Base-by-base conservation (phyloP, 768 basidiomycete species). In the Boletus rex-veris region DNA sequence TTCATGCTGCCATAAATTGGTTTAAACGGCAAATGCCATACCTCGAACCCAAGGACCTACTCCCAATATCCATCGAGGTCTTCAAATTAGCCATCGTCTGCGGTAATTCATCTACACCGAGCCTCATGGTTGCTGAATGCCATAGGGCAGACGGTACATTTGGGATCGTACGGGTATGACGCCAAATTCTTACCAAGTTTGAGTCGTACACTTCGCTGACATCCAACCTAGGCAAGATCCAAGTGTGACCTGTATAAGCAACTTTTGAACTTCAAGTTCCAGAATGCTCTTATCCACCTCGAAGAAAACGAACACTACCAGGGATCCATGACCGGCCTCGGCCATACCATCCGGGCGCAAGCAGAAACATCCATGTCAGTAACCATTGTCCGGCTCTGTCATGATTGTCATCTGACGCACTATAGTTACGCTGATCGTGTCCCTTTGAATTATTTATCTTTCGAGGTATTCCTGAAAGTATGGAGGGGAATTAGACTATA, bases 101-200 rank as follows among this genome's bases (percentile, higher is more conserved):
- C 18, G 96, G 96, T 11, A 98, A 95, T 71, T 73, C 81, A 19
- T 90, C 95, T 0, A 97, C 92, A 0, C 87, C 89, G 0, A 86
- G 77, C 62, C 73, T 97, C 6, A 77, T 96, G 38, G 84, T 97
- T 24, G 82, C 83, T 0, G 90, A 93, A 64, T 97, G 95, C 60
- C 76, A 81, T 51, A 75, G 76, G n/a, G 85, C 84, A 2, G 75
- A 84, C 40, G 96, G 94, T 24, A 89, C 85, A 1, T 90, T 89
- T 61, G 85, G 92, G 14, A 82, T 90, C 39, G 81, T 88, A 14
- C 80, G 82, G 57, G 93, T 92, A 60, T 42, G 83, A 10, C 28
- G 14, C 14, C 36, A 14, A 31, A 18, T 24, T 8, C 74, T 9
- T 19, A n/a, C 50, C 35, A 42, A 26, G 38, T 38, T 43, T 24